phyloP scores from a whole-genome alignment of 331 rosid genomes.

The Dryas integrifolia region DNA sequence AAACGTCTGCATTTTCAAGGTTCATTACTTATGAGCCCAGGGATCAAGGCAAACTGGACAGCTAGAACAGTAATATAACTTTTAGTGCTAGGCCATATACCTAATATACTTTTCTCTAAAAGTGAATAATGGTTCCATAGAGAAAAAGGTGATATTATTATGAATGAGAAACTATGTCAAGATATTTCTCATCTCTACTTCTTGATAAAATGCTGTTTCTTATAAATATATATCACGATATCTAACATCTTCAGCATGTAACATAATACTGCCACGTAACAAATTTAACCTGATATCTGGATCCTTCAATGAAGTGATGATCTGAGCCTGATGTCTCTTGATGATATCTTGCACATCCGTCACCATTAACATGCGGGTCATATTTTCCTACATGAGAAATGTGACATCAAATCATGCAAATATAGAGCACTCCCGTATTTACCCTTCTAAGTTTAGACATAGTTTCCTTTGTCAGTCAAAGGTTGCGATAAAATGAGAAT shows the following conservation, averaged over 20 bases:
- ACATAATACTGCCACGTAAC: slow-evolving; percentile 2
- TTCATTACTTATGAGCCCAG: background rate
- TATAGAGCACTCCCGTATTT: slow-evolving; percentile 15
- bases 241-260: slow-evolving; percentile 30
- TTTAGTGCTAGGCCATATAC: too few species aligned
- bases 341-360: slow-evolving; percentile 98
- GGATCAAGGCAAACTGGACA: background rate
- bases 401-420: slow-evolving; percentile 22
- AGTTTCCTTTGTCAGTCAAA: slow-evolving; percentile 16
- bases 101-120: too few species aligned
- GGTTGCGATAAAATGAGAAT: background rate
- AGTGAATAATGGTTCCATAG: too few species aligned
- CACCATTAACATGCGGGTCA: slow-evolving; percentile 98
- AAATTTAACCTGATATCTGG: slow-evolving; percentile 88
- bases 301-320: slow-evolving; percentile 96
- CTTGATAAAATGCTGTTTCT: background rate
- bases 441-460: slow-evolving; percentile 23
- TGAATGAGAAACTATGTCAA: background rate
- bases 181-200: too few species aligned
- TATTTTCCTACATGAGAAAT: slow-evolving; percentile 82
- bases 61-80: background rate
- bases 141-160: background rate
- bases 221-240: background rate
- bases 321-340: slow-evolving; percentile 98
- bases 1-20: background rate